Evolutionary conservation across 192 early-diverging fungal species (phyloP), one percentile per base, ranked within the genome.

Genomic region (Umbelopsis ramanniana): DNA sequence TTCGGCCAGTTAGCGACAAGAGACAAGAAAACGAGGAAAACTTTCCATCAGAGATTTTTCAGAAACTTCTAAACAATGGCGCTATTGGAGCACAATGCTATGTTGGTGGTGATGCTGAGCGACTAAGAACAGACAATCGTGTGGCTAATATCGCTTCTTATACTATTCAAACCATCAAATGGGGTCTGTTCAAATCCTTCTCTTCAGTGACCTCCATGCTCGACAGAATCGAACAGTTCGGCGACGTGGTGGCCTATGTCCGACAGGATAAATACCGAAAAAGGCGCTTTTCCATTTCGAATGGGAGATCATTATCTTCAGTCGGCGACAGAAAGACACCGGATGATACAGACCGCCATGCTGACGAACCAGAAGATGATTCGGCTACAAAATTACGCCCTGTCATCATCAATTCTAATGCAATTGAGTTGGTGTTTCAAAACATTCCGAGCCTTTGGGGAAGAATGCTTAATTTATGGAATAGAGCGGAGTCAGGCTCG

Each of bases 401-500:
- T 17, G 57, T 63, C 14, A 29, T 37, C 33, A 63, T 63, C 9
- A 19, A 19, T 35, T 19, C 33, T 43, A 40, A 57, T 33, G 53
- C 71, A 33, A 72, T 72, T 19, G 71, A 72, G 54, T 14, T 72
- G 8, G 71, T 55, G 6, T 46, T 53, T 22, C 71, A 72, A 22
- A 72, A 72, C 43, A 72, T 72, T 55, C 71, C 71, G 22, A 43
- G 52, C 35, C 6, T 72, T 29, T 72, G 71, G 71, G 71, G 71
- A 19, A 47, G 71, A 26, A 53, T 57, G 52, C 38, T 72, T n/a
- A 43, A 57, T 21, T 43, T 72, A 19, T 72, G 71, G 71, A 46
- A 72, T 43, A 55, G 43, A 21, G 71, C 71, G 17, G 52, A 72
- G 15, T 21, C 50, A 0, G 71, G 71, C 0, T 57, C 52, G 0